These are phyloP conservation scores for Mucor piriformis DNA, from an alignment of 371 early-diverging fungal species.

Conservation along the genomic window DNA sequence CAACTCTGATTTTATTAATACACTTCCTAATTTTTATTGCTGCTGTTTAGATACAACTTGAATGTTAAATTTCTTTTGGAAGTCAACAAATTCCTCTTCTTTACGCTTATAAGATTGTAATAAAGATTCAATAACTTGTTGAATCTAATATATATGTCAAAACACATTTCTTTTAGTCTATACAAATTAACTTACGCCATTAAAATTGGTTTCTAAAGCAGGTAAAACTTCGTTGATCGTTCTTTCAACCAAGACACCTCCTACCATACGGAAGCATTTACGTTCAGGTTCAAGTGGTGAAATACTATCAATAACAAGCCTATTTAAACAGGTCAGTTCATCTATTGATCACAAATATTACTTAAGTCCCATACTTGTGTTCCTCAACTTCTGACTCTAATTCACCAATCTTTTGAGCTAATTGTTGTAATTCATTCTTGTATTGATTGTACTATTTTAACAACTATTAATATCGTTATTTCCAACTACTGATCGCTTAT, in stretches of 20 bases:
- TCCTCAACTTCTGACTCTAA: conserved; percentile 94
- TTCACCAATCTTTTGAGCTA: conserved; percentile 93
- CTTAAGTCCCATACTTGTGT: conserved; percentile 75
- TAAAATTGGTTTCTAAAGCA: conserved; percentile 83
- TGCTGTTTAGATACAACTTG: conserved; percentile 65
- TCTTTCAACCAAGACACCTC: conserved; percentile 92
- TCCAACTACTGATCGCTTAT: background rate
- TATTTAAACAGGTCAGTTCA: conserved; percentile 28
- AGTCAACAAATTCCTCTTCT: conserved; percentile 86
- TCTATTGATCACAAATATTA: background rate
- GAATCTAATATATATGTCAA: conserved; percentile 54
- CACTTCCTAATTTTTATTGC: background rate
- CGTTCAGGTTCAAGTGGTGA: conserved; percentile 78
- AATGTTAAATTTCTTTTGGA: conserved; percentile 83
- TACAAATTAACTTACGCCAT: conserved; percentile 65
- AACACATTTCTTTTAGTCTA: background rate
- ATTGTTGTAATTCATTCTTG: conserved; percentile 82
- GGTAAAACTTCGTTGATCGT: conserved; percentile 93
- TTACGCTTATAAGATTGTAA: conserved; percentile 81
- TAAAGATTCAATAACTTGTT: conserved; percentile 76
- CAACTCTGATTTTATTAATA: background rate
- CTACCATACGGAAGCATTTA: conserved; percentile 92
- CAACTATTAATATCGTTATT: background rate
- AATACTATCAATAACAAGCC: conserved; percentile 93
- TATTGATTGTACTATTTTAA: conserved; percentile 70